Conservation (phyloP, 306 rosid species). For the Trifolium pratense region DNA sequence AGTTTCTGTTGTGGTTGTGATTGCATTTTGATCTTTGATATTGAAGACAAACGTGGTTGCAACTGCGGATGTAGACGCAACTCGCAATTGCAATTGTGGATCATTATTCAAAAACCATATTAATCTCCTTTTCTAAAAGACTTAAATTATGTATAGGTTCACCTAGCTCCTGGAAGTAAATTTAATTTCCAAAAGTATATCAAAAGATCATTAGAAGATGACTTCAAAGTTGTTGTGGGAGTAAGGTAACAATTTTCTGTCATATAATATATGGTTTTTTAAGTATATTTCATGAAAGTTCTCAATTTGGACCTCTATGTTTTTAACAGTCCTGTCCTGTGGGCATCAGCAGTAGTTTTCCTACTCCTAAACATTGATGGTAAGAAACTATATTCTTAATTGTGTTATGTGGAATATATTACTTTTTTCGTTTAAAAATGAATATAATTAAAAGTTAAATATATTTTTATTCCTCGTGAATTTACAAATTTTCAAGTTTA, state of each 20-base stretch:
- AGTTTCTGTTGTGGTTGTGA: slow-evolving; percentile 23
- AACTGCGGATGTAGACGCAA: too few species aligned
- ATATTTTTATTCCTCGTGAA: not conserved
- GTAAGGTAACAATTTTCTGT: slow-evolving; percentile 61
- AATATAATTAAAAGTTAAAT: not conserved
- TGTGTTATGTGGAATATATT: not conserved
- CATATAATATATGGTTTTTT: slow-evolving; percentile 22
- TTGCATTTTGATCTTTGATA: too few species aligned
- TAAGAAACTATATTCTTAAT: slow-evolving; percentile 42
- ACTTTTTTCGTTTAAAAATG: slow-evolving; percentile 2
- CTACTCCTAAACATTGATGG: slow-evolving; percentile 76
- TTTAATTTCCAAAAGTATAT: slow-evolving; percentile 92
- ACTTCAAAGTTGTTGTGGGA: slow-evolving; percentile 87
- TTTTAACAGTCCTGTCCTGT: slow-evolving; percentile 79
- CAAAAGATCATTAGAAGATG: slow-evolving; percentile 93
- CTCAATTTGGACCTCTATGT: slow-evolving; percentile 25
- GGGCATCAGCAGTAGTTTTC: slow-evolving; percentile 85
- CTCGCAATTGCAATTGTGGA: not conserved
- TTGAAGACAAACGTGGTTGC: too few species aligned
- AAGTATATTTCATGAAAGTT: slow-evolving; percentile 38
- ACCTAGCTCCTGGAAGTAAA: slow-evolving; percentile 82
- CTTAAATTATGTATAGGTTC: slow-evolving; percentile 58
- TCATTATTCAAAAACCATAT: not conserved
- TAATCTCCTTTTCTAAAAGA: slow-evolving; percentile 26
- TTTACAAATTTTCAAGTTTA: not conserved